Evolutionary conservation across 768 basidiomycete genomes (phyloP).

Genomic region (Phallus indusiatus): DNA sequence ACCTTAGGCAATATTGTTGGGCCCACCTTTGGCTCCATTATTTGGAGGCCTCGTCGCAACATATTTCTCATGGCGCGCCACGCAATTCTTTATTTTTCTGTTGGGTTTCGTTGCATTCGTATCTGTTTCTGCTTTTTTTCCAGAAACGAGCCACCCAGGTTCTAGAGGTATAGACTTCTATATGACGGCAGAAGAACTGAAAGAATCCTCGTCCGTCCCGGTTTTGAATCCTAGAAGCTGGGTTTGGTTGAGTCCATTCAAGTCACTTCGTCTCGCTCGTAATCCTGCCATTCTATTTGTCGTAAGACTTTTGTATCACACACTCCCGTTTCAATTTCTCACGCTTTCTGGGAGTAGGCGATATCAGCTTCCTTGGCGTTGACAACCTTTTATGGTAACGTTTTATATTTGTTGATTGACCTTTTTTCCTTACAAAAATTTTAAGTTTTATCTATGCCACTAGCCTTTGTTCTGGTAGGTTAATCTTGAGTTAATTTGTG

Average conservation of each 20-base stretch:
- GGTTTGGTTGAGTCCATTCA: constrained; percentile 51
- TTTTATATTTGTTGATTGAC: neutral
- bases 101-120: neutral
- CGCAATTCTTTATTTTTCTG: neutral
- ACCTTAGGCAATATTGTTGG: constrained; percentile 19
- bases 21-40: constrained; percentile 18
- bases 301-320: neutral
- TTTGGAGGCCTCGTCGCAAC: neutral
- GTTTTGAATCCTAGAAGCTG: neutral
- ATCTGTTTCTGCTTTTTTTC: neutral
- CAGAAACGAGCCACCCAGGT: constrained; percentile 3
- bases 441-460: neutral
- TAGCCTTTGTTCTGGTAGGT: neutral
- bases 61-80: neutral
- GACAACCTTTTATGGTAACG: neutral
- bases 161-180: neutral
- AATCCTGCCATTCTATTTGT: constrained; percentile 4
- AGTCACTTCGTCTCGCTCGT: constrained; percentile 24
- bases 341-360: neutral
- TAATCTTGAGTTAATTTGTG: neutral
- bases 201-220: constrained; percentile 1
- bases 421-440: neutral
- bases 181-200: neutral
- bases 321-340: neutral
- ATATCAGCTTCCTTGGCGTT: neutral